Evolutionary conservation across 2,329 filamentous ascomycete genomes (phyloP).

Genomic region (Arachnomyces sp.): DNA sequence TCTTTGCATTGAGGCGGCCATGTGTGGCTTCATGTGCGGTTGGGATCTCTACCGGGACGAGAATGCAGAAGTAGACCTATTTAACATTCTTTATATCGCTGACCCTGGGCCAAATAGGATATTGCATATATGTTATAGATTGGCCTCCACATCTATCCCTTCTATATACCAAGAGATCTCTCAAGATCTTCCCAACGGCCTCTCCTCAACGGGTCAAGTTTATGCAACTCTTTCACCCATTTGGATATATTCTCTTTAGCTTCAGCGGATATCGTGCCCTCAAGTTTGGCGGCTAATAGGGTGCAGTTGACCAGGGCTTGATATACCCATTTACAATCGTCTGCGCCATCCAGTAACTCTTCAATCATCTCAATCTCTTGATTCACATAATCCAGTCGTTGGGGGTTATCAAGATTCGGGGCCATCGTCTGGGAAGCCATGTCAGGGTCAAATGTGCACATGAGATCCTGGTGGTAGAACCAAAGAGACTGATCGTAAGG

Average conservation of each 20-base stretch:
- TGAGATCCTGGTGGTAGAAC: slow-evolving; percentile 90
- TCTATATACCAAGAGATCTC: slow-evolving; percentile 29
- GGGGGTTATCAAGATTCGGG: slow-evolving; percentile 50
- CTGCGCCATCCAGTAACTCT: slow-evolving; percentile 56
- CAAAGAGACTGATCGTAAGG: slow-evolving; percentile 93
- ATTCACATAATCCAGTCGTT: slow-evolving; percentile 58
- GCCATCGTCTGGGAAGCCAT: slow-evolving; percentile 49
- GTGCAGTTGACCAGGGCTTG: slow-evolving; percentile 74
- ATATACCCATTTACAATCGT: slow-evolving; percentile 80
- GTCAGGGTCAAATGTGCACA: slow-evolving; percentile 56
- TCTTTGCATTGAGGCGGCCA: no score
- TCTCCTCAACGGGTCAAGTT: slow-evolving; percentile 63
- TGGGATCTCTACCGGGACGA: no score
- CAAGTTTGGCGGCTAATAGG: slow-evolving; percentile 45
- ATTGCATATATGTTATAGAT: no score
- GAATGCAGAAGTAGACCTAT: no score
- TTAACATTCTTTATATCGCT: no score
- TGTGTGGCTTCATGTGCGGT: no score
- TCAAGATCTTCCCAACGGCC: slow-evolving; percentile 70
- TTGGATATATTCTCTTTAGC: slow-evolving; percentile 38
- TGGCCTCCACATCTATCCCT: slow-evolving; percentile 4
- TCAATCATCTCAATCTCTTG: slow-evolving; percentile 67
- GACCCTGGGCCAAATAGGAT: not conserved
- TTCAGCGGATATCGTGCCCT: slow-evolving; percentile 40
- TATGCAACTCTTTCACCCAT: slow-evolving; percentile 59